Conservation (phyloP, 2,329 filamentous ascomycete genomes). For the Colletotrichum falcatum region DNA sequence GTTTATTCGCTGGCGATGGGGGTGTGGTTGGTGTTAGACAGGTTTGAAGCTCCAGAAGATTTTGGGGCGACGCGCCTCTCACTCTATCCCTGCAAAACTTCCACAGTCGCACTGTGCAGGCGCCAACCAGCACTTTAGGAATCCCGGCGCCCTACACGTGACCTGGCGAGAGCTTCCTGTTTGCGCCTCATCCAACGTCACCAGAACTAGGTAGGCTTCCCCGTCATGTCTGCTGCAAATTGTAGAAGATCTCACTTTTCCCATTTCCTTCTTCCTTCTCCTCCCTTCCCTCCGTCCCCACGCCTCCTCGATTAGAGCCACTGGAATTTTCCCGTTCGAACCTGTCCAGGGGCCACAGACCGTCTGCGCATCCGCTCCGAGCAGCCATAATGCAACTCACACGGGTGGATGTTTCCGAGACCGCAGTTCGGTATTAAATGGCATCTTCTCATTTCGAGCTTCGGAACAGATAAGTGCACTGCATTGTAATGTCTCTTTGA, state of each 20-base stretch:
- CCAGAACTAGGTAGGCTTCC: background rate
- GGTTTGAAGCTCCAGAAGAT: conserved; percentile 42
- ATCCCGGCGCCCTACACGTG: conserved; percentile 37
- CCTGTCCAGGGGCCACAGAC: background rate
- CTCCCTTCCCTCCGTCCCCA: background rate
- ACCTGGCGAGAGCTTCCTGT: conserved; percentile 35
- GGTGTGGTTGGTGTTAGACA: conserved; percentile 29
- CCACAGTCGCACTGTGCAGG: conserved; percentile 34
- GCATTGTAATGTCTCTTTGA: background rate
- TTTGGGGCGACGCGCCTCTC: conserved; percentile 42
- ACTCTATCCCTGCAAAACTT: conserved; percentile 38
- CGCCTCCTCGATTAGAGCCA: background rate
- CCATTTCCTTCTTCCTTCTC: background rate
- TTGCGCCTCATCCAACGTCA: conserved; percentile 20
- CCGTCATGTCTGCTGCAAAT: background rate
- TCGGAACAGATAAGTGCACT: background rate
- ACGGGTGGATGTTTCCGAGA: background rate
- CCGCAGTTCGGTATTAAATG: background rate
- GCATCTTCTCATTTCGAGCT: conserved; percentile 17
- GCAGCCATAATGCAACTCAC: background rate
- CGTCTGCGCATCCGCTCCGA: background rate
- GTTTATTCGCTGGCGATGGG: conserved; percentile 7
- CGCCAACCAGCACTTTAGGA: conserved; percentile 32
- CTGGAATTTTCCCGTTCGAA: background rate
- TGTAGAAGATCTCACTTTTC: background rate